phyloP scores from a whole-genome alignment of 257 asterid species.

The Plantago major region DNA sequence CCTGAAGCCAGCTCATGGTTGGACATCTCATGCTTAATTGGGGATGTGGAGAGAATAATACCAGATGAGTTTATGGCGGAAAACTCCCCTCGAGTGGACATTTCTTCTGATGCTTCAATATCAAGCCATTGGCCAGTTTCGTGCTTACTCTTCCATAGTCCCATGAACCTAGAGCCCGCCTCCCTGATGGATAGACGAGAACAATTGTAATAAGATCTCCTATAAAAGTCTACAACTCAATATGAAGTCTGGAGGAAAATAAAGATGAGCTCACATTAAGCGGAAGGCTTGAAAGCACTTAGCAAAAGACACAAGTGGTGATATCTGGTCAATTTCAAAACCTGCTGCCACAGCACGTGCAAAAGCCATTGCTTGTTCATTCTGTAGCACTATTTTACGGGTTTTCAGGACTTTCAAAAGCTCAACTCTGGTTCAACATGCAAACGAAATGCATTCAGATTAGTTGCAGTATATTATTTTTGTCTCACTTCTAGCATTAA shows the following conservation, averaged over 20 bases:
- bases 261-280: slow-evolving; percentile 48
- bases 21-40: slow-evolving; percentile 48
- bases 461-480: slow-evolving; percentile 9
- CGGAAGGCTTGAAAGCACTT: slow-evolving; percentile 90
- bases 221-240: slow-evolving; percentile 5
- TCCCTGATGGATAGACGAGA: slow-evolving; percentile 47
- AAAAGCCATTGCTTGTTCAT: slow-evolving; percentile 98
- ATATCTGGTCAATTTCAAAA: slow-evolving; percentile 68
- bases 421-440: slow-evolving; percentile 57
- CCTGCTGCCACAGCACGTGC: slow-evolving; percentile 99
- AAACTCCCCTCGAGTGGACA: slow-evolving; percentile 46
- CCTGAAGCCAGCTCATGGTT: slow-evolving; percentile 41
- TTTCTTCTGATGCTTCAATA: slow-evolving; percentile 63
- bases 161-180: slow-evolving; percentile 75
- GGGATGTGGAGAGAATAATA: slow-evolving; percentile 44
- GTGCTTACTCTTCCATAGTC: slow-evolving; percentile 85
- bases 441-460: slow-evolving; percentile 24
- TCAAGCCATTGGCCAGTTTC: slow-evolving; percentile 96
- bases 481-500: background rate
- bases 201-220: slow-evolving; percentile 10
- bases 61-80: slow-evolving; percentile 58
- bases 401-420: slow-evolving; percentile 85
- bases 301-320: slow-evolving; percentile 69
- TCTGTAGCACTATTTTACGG: slow-evolving; percentile 68
- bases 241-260: slow-evolving; percentile 8